Conservation (phyloP, 495 filamentous ascomycete genomes). For the Neurospora africana region DNA sequence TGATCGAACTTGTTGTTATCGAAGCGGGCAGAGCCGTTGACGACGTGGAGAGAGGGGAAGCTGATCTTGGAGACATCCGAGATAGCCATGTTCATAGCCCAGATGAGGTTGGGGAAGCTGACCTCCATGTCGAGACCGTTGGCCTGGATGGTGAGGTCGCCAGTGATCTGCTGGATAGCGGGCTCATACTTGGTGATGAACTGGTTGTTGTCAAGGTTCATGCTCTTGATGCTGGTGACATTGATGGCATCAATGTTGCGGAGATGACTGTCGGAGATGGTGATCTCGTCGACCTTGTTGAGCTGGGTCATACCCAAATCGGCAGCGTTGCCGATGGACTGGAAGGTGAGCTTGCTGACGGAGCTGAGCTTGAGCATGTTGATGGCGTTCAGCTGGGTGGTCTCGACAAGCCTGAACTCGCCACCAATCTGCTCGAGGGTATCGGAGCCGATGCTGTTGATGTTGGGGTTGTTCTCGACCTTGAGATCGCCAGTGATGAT, state of each 20-base stretch:
- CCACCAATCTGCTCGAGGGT: conserved; percentile 41
- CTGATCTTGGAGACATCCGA: conserved; percentile 66
- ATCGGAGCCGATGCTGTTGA: conserved; percentile 40
- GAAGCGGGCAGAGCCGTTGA: conserved; percentile 75
- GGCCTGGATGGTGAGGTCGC: conserved; percentile 54
- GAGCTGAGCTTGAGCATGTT: conserved; percentile 49
- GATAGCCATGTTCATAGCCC: conserved; percentile 77
- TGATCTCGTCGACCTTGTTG: conserved; percentile 48
- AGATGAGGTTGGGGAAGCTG: conserved; percentile 63
- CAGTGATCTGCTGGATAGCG: conserved; percentile 57
- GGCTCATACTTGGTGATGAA: conserved; percentile 59
- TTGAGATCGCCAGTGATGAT: conserved; percentile 60
- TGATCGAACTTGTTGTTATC: conserved; percentile 63
- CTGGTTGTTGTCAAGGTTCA: conserved; percentile 77
- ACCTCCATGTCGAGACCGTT: conserved; percentile 48
- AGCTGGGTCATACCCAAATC: conserved; percentile 51
- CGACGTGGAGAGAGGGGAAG: conserved; percentile 63
- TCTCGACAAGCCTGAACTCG: conserved; percentile 52
- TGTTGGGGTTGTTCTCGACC: conserved; percentile 40
- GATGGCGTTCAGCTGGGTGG: conserved; percentile 56
- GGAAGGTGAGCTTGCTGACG: conserved; percentile 58
- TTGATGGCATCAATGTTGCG: conserved; percentile 66
- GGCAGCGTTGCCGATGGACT: conserved; percentile 48
- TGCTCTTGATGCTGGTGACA: conserved; percentile 46
- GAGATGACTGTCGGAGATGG: conserved; percentile 76